Percentiles rank a stretch among this genome's conserved stretches.
phyloP scores from a whole-genome alignment of 1,284 basidiomycete genomes.

The Spongispora temasekensis region DNA sequence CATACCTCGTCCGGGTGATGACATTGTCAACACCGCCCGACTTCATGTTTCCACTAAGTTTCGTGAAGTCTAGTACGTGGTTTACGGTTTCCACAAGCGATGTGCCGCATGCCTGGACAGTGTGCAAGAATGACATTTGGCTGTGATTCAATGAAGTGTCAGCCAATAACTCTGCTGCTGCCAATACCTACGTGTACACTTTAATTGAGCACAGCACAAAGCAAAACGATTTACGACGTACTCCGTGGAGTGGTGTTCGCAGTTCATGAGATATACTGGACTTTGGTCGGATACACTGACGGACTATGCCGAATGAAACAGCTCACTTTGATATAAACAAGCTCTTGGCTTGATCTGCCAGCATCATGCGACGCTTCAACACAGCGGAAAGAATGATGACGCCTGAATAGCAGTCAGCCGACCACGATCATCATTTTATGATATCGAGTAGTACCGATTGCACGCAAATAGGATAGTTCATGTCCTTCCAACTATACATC shows the following conservation, averaged over 20 bases:
- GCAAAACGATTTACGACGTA: constrained; percentile 33
- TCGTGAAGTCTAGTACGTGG: constrained; percentile 96
- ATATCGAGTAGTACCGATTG: constrained; percentile 56
- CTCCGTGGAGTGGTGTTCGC: constrained; percentile 87
- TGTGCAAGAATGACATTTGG: constrained; percentile 87
- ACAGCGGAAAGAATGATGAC: constrained; percentile 95
- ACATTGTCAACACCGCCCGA: constrained; percentile 73
- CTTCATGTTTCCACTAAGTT: constrained; percentile 87
- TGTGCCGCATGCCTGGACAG: constrained; percentile 84
- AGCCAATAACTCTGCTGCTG: constrained; percentile 84
- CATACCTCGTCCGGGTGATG: constrained; percentile 66
- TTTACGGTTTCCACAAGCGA: constrained; percentile 90
- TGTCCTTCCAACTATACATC: constrained; percentile 78
- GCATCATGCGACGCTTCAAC: constrained; percentile 88
- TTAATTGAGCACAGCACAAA: constrained; percentile 7
- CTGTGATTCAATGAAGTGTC: constrained; percentile 83
- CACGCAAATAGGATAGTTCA: constrained; percentile 89
- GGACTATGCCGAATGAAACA: constrained; percentile 1
- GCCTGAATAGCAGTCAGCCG: constrained; percentile 44
- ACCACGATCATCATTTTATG: constrained; percentile 1
- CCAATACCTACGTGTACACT: constrained; percentile 62
- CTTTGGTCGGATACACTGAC: constrained; percentile 9
- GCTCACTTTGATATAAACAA: constrained; percentile 87
- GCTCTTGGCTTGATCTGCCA: constrained; percentile 92
- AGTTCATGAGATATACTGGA: constrained; percentile 91